Evolutionary conservation across 345 rosid species (phyloP).

Genomic region (Hibiscus mutabilis): DNA sequence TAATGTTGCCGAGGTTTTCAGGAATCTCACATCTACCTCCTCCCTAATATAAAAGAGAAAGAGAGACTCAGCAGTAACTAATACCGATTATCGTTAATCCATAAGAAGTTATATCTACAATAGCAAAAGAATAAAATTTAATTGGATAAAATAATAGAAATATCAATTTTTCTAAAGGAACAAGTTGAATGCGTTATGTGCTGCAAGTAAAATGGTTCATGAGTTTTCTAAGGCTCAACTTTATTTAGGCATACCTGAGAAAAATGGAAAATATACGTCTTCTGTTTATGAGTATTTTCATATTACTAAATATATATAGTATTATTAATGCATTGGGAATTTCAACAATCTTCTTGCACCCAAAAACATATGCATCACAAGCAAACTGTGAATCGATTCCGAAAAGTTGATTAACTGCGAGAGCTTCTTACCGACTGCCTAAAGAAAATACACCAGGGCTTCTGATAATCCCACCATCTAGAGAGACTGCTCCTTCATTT

Average conservation of each 20-base stretch:
- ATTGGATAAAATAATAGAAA: neutral
- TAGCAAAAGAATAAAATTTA: neutral
- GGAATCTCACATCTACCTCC: neutral
- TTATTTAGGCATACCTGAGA: neutral
- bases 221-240: no score
- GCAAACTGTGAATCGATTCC: neutral
- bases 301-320: neutral
- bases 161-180: no score
- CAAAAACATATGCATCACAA: slow-evolving; percentile 8
- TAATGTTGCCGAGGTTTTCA: neutral
- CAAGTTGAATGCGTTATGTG: neutral
- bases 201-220: neutral
- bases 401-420: neutral
- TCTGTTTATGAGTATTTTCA: neutral
- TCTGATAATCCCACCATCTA: neutral
- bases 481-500: neutral
- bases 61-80: neutral
- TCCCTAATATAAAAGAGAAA: slow-evolving; percentile 2
- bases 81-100: no score
- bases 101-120: neutral
- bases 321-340: neutral
- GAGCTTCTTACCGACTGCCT: slow-evolving; percentile 37
- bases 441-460: neutral
- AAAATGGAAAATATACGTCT: neutral
- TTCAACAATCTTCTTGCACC: neutral